phyloP scores from a whole-genome alignment of 2,329 filamentous ascomycete species.

The Penicillium sp. region DNA sequence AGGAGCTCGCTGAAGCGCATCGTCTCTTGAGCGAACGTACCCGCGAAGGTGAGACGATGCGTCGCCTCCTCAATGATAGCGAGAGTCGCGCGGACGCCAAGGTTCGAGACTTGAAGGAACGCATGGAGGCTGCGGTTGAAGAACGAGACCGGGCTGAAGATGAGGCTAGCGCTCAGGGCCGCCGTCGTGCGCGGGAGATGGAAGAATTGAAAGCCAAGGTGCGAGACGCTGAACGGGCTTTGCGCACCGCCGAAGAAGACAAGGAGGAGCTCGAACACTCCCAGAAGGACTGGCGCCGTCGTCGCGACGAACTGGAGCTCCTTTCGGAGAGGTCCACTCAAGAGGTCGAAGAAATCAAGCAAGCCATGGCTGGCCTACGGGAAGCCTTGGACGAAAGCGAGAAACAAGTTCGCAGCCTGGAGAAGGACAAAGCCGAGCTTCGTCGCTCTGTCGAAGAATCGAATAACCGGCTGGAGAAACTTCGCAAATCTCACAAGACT shows the following conservation, averaged over 20 bases:
- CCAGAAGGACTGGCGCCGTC: conserved; percentile 71
- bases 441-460: conserved; percentile 76
- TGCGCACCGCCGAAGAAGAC: conserved; percentile 70
- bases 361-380: conserved; percentile 74
- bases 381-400: conserved; percentile 85
- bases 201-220: conserved; percentile 81
- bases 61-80: conserved; percentile 80
- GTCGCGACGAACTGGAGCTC: conserved; percentile 74
- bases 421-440: conserved; percentile 77
- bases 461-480: conserved; percentile 73
- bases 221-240: conserved; percentile 76
- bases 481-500: conserved; percentile 66
- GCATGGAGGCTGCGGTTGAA: conserved; percentile 87
- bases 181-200: conserved; percentile 75
- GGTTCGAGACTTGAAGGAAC: conserved; percentile 82
- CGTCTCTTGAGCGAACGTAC: conserved; percentile 83
- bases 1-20: conserved; percentile 87
- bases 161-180: conserved; percentile 74
- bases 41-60: conserved; percentile 92
- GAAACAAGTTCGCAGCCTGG: conserved; percentile 75
- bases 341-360: conserved; percentile 73
- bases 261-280: conserved; percentile 74
- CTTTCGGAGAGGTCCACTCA: conserved; percentile 66
- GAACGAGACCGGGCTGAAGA: conserved; percentile 92
- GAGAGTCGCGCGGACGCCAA: conserved; percentile 79